Conservation (phyloP, 768 basidiomycete genomes). For the Rhizopogon rudus region DNA sequence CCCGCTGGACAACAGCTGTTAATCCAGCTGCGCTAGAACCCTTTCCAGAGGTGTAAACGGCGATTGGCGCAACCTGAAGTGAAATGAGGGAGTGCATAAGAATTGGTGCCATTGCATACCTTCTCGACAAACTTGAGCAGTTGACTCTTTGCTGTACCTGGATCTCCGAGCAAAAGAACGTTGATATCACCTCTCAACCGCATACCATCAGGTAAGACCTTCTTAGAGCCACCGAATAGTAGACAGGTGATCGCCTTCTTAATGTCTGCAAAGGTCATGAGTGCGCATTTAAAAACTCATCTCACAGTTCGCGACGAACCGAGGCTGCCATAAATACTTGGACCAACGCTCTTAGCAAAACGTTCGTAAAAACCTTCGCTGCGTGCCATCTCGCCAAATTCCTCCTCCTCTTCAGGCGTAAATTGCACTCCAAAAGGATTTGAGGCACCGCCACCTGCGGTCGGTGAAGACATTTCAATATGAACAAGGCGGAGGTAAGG, state of each 20-base stretch:
- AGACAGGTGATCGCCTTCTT: constrained; percentile 97
- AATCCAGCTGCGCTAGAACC: constrained; percentile 98
- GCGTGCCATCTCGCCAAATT: constrained; percentile 87
- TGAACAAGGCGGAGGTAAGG: constrained; percentile 94
- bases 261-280: constrained; percentile 61
- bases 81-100: constrained; percentile 1
- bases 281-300: neutral
- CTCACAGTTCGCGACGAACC: constrained; percentile 40
- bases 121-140: constrained; percentile 99
- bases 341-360: constrained; percentile 91
- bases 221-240: constrained; percentile 97
- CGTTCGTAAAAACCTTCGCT: constrained; percentile 88
- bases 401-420: constrained; percentile 94
- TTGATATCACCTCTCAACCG: constrained; percentile 96
- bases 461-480: constrained; percentile 82
- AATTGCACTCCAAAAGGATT: constrained; percentile 89
- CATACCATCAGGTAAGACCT: constrained; percentile 96
- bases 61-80: constrained; percentile 86
- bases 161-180: constrained; percentile 92
- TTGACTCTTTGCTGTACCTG: constrained; percentile 98
- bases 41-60: constrained; percentile 98
- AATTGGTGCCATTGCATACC: constrained; percentile 28
- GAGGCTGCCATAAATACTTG: constrained; percentile 93
- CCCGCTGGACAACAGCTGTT: constrained; percentile 95
- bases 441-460: constrained; percentile 61